Conservation (phyloP, 139 green algal genomes). For the Nannochloris sp. region DNA sequence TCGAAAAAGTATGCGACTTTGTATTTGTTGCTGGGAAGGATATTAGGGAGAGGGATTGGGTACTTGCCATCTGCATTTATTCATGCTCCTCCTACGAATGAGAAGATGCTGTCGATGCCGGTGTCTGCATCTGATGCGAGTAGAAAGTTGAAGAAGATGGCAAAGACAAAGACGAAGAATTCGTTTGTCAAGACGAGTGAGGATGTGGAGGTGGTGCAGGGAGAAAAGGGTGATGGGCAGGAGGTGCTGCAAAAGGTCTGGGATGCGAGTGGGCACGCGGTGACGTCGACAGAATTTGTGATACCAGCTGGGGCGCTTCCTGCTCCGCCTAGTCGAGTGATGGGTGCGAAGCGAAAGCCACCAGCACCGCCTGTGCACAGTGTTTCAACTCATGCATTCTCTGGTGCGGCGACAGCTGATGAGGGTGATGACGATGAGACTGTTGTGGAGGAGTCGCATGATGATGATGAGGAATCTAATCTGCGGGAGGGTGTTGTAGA, state of each 20-base stretch:
- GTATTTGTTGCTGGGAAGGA: constrained; percentile 10
- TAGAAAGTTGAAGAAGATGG: constrained; percentile 10
- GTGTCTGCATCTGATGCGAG: constrained; percentile 15
- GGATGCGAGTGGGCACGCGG: neutral
- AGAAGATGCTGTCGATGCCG: constrained; percentile 15
- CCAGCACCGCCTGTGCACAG: neutral
- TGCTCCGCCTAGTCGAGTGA: constrained; percentile 18
- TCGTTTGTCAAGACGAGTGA: constrained; percentile 1
- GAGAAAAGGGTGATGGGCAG: neutral
- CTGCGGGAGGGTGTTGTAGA: constrained; percentile 1
- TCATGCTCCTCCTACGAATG: constrained; percentile 21
- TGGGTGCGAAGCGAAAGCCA: neutral
- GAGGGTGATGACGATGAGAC: neutral
- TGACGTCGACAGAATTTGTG: constrained; percentile 18
- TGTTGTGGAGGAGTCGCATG: constrained; percentile 7
- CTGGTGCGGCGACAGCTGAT: constrained; percentile 9
- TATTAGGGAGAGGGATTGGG: constrained; percentile 17
- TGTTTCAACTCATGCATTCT: neutral
- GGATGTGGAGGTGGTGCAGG: neutral
- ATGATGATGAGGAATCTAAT: constrained; percentile 6
- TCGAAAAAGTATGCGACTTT: constrained; percentile 33
- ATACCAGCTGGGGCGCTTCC: constrained; percentile 38
- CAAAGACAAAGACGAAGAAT: constrained; percentile 2
- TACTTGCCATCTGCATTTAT: constrained; percentile 22
- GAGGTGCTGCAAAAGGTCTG: neutral